Evolutionary conservation across 768 basidiomycete genomes (phyloP).

Genomic region (Favolaschia claudopus): DNA sequence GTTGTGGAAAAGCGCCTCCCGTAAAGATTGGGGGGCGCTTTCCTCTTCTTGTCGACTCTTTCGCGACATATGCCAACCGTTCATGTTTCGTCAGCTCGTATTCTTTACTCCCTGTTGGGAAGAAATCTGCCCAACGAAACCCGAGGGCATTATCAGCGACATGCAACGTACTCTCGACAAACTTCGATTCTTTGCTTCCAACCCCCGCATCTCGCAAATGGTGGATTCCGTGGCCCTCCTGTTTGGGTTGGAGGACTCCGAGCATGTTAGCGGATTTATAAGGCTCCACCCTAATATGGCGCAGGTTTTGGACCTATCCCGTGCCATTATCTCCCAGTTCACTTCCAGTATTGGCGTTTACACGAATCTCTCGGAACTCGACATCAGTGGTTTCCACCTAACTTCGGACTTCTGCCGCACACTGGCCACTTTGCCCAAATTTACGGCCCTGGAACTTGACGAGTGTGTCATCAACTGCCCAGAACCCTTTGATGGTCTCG

Average conservation of each 20-base stretch:
- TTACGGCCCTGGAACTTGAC: not conserved
- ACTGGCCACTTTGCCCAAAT: not conserved
- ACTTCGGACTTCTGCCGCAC: constrained; percentile 2
- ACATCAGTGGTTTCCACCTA: not conserved
- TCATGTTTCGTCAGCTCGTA: not conserved
- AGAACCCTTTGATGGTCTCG: not conserved
- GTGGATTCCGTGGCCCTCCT: not conserved
- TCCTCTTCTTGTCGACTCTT: constrained; percentile 8
- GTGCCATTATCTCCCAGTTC: not conserved
- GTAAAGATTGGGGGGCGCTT: constrained; percentile 2
- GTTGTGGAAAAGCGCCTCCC: not conserved
- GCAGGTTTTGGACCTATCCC: not conserved
- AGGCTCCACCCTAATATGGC: not conserved
- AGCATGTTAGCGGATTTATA: no score
- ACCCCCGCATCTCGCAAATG: not conserved
- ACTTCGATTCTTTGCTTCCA: not conserved
- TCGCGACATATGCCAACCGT: constrained; percentile 13
- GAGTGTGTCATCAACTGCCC: constrained; percentile 1
- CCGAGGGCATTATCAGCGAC: not conserved
- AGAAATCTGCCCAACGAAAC: not conserved
- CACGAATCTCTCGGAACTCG: constrained; percentile 6
- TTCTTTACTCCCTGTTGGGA: not conserved
- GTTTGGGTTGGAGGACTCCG: no score
- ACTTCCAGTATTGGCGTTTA: constrained; percentile 1
- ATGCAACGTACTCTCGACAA: constrained; percentile 1